Evolutionary conservation across 257 asterid genomes (phyloP).

Genomic region (Gentiana macrophylla): DNA sequence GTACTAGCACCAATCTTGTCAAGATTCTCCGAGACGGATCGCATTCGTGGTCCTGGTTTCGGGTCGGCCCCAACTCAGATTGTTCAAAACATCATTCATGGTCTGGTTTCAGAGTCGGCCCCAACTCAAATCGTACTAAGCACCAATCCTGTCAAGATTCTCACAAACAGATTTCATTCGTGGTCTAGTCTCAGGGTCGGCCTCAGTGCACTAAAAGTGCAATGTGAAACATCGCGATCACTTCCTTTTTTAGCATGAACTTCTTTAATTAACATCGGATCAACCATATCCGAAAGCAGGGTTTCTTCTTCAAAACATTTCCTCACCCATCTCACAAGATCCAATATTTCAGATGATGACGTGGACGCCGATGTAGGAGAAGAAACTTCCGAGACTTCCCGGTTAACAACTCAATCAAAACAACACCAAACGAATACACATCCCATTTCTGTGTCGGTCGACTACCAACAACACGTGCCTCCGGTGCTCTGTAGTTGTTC

Average conservation of each 20-base stretch:
- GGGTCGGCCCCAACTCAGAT: constrained; percentile 48
- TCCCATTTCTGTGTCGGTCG: constrained; percentile 97
- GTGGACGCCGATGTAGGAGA: constrained; percentile 55
- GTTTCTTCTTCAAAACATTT: constrained; percentile 76
- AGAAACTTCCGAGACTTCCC: constrained; percentile 76
- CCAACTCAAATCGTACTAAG: constrained; percentile 4
- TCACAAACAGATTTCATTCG: constrained; percentile 79
- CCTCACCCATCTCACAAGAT: constrained; percentile 85
- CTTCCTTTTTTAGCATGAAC: constrained; percentile 76
- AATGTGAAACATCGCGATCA: constrained; percentile 51
- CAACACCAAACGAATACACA: constrained; percentile 80
- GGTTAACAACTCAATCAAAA: constrained; percentile 64
- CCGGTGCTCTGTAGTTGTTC: constrained; percentile 73
- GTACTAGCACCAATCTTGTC: constrained; percentile 54
- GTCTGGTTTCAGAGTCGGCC: too few relatives aligned
- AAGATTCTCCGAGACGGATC: constrained; percentile 58
- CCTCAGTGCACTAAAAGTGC: constrained; percentile 88
- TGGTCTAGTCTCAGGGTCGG: constrained; percentile 83
- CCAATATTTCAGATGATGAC: constrained; percentile 42
- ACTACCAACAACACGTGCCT: constrained; percentile 46
- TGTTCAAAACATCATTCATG: too few relatives aligned
- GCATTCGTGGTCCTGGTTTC: constrained; percentile 94
- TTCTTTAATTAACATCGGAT: constrained; percentile 62
- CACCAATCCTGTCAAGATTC: constrained; percentile 65
- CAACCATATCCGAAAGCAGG: constrained; percentile 69